Conservation (phyloP, 225 moss, liverwort and hornwort species). For the Rhytidiadelphus loreus region DNA sequence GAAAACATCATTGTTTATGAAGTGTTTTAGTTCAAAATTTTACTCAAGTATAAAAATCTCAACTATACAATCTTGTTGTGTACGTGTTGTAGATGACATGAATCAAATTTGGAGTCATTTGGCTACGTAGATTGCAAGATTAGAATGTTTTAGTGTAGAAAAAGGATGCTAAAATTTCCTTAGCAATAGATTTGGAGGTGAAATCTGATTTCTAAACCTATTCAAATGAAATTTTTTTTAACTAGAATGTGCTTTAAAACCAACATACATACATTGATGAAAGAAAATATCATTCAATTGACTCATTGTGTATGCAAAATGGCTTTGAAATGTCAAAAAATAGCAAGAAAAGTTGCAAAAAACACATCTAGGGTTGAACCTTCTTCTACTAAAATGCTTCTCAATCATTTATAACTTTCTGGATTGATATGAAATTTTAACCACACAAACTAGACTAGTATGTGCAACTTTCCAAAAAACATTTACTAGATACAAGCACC, state of each 20-base stretch:
- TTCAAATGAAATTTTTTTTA: too few relatives aligned
- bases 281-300: neutral
- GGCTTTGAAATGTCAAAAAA: neutral
- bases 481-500: fast-evolving
- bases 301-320: neutral
- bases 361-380: neutral
- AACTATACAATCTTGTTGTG: too few relatives aligned
- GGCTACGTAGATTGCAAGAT: neutral
- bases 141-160: neutral
- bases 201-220: too few relatives aligned
- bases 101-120: neutral
- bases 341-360: too few relatives aligned
- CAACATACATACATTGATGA: too few relatives aligned
- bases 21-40: neutral
- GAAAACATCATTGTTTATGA: neutral
- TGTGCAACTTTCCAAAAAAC: fast-evolving
- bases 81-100: neutral
- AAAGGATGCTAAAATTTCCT: too few relatives aligned
- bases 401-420: neutral
- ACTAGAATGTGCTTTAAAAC: too few relatives aligned
- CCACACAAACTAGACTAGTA: neutral
- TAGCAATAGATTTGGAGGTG: too few relatives aligned
- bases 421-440: neutral
- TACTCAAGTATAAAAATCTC: neutral
- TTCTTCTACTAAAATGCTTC: neutral